phyloP scores from a whole-genome alignment of 179 eudicot genomes.

The Gypsophila paniculata region DNA sequence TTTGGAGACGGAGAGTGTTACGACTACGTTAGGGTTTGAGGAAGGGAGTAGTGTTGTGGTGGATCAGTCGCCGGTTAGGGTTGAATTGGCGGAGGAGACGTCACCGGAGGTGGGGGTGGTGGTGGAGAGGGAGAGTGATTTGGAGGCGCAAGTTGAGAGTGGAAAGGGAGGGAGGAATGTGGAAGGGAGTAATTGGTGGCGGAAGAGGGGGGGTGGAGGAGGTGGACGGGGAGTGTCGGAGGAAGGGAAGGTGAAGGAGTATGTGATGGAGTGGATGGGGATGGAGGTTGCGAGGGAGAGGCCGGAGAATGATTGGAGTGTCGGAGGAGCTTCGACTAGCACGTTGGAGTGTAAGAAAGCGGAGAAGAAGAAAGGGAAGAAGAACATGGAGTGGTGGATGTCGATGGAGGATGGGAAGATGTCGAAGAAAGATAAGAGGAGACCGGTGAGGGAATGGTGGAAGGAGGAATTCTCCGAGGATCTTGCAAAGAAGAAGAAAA shows the following conservation, averaged over 20 bases:
- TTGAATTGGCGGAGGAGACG: conserved; percentile 26
- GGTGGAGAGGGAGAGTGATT: conserved; percentile 44
- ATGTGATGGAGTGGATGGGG: conserved; percentile 96
- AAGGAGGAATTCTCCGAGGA: conserved; percentile 87
- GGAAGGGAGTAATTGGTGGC: conserved; percentile 48
- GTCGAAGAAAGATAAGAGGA: conserved; percentile 57
- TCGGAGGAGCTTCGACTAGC: conserved; percentile 47
- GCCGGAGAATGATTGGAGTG: conserved; percentile 38
- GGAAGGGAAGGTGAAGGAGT: conserved; percentile 67
- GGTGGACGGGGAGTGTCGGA: conserved; percentile 20
- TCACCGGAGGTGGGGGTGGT: conserved; percentile 50
- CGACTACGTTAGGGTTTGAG: conserved; percentile 44
- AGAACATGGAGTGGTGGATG: conserved; percentile 70
- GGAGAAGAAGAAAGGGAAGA: conserved; percentile 52
- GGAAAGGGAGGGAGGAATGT: conserved; percentile 21
- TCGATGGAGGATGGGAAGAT: conserved; percentile 51
- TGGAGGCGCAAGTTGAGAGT: conserved; percentile 46
- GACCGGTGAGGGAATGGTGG: conserved; percentile 95
- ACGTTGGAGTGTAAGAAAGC: conserved; percentile 32
- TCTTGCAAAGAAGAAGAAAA: conserved; percentile 57
- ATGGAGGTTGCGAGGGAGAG: conserved; percentile 68
- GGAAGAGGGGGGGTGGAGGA: conserved; percentile 40
- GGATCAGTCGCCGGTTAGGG: conserved; percentile 61
- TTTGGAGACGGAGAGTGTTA: conserved; percentile 69
- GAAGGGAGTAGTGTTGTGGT: conserved; percentile 35